phyloP scores from a whole-genome alignment of 2,329 filamentous ascomycete genomes.

The Botrytis squamosa region DNA sequence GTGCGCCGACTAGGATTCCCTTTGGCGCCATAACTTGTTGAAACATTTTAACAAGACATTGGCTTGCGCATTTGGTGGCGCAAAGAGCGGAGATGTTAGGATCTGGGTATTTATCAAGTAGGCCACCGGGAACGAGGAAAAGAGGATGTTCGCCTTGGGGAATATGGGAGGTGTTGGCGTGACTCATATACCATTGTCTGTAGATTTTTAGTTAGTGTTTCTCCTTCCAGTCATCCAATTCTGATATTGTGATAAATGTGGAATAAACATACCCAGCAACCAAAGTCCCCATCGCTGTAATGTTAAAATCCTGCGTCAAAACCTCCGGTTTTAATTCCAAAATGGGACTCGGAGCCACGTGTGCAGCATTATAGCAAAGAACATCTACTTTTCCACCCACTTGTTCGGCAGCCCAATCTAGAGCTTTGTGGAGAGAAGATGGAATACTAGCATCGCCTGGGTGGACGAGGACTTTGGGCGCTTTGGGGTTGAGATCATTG shows the following conservation, averaged over 20 bases:
- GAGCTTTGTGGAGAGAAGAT: background rate
- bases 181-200: slow-evolving; percentile 7
- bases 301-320: slow-evolving; percentile 9
- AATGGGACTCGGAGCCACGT: background rate
- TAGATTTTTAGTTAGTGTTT: background rate
- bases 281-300: background rate
- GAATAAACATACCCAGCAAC: slow-evolving; percentile 8
- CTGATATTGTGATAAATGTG: background rate
- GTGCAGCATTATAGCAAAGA: slow-evolving; percentile 12
- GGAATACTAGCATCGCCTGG: slow-evolving; percentile 4
- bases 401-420: slow-evolving; percentile 8
- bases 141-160: background rate
- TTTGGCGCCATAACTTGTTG: background rate
- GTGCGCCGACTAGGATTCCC: slow-evolving; percentile 9
- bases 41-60: slow-evolving; percentile 15
- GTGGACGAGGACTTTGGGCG: slow-evolving; percentile 3
- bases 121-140: background rate
- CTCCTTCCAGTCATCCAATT: background rate
- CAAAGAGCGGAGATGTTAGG: background rate
- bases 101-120: slow-evolving; percentile 8
- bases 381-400: slow-evolving; percentile 5
- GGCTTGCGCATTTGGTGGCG: slow-evolving; percentile 5
- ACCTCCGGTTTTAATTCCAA: background rate
- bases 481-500: background rate
- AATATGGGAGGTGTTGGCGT: slow-evolving; percentile 6